Base-by-base conservation (phyloP, 805 yeast genomes). In the Myxozyma nipponensis region DNA sequence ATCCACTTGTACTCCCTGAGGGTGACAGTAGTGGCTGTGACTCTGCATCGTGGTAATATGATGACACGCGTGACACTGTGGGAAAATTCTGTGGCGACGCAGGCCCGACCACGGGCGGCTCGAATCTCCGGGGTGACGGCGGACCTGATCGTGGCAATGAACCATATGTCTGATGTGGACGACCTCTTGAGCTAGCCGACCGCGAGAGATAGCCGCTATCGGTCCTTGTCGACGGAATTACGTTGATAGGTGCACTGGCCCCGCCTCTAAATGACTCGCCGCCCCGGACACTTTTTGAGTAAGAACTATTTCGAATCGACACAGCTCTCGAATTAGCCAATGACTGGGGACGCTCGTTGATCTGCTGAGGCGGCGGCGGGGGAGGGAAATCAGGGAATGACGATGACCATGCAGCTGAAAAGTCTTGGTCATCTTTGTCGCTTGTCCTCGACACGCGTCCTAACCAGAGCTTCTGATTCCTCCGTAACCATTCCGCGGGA, bases 401-500 rank as follows among this genome's bases (percentile, higher is more conserved):
- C 9, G 58, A 52, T 4, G 56, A 51, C 58, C 58, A 54, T 2
- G 58, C 58, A 18, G 58, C 52, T 34, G 42, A 44, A 26, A 52
- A 47, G 23, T 48, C 51, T 6, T 35, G 47, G 34, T 48, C 56
- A 18, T 47, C 51, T 5, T 35, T 44, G 34, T 48, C 56, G 19
- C 46, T 36, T 4, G 53, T 36, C 17, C 50, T 32, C 37, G 58
- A 44, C 2, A 54, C 47, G 10, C 58, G 40, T 10, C 57, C 57
- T 3, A 54, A 47, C 58, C 58, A 54, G 6, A 41, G 21, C 38
- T 51, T 47, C 34, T 54, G 58, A 21, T 57, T 63, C 15, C 66
- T 67, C 40, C 75, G 75, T 18, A 69, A 61, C 88, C 87, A 84
- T 10, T 75, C 63, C 22, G 67, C 65, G 0, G 90, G 91, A 1